Conservation (phyloP, 2,329 filamentous ascomycete genomes). For the Mycogone perniciosa region DNA sequence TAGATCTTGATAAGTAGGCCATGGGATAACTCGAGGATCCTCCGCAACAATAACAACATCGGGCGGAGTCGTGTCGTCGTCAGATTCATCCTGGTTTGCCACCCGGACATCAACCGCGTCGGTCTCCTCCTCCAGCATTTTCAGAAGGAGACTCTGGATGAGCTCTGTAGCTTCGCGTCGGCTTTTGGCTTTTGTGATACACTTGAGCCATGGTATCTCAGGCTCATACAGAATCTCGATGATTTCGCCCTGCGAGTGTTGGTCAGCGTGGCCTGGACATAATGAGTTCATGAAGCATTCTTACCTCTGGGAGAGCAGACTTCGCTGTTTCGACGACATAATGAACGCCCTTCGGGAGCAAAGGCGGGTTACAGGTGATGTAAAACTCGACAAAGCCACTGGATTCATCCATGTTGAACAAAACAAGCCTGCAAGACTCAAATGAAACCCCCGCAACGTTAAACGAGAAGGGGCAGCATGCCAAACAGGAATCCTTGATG, state of each 20-base stretch:
- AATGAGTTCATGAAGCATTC: neutral
- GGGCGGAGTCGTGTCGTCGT: neutral
- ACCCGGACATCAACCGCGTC: slow-evolving; percentile 8
- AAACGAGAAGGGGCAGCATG: neutral
- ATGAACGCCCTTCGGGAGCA: slow-evolving; percentile 25
- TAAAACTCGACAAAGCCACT: slow-evolving; percentile 26
- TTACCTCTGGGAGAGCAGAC: neutral
- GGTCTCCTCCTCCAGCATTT: slow-evolving; percentile 17
- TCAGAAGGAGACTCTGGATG: slow-evolving; percentile 18
- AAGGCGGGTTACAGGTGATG: slow-evolving; percentile 28
- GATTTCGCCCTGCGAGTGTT: slow-evolving; percentile 13
- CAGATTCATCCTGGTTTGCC: neutral
- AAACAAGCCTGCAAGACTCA: neutral
- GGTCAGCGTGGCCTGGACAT: neutral
- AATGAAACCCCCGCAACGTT: neutral
- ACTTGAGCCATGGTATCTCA: slow-evolving; percentile 30
- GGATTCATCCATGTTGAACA: neutral
- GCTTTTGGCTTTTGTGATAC: slow-evolving; percentile 15
- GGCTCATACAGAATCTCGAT: slow-evolving; percentile 32
- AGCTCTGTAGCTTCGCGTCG: slow-evolving; percentile 14
- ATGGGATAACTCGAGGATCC: slow-evolving; percentile 19
- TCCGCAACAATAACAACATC: slow-evolving; percentile 18
- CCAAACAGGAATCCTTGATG: neutral
- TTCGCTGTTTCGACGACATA: slow-evolving; percentile 17
- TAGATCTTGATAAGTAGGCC: slow-evolving; percentile 13